Evolutionary conservation across 2,329 filamentous ascomycete species (phyloP).

Genomic region (Aspergillus neoniger): DNA sequence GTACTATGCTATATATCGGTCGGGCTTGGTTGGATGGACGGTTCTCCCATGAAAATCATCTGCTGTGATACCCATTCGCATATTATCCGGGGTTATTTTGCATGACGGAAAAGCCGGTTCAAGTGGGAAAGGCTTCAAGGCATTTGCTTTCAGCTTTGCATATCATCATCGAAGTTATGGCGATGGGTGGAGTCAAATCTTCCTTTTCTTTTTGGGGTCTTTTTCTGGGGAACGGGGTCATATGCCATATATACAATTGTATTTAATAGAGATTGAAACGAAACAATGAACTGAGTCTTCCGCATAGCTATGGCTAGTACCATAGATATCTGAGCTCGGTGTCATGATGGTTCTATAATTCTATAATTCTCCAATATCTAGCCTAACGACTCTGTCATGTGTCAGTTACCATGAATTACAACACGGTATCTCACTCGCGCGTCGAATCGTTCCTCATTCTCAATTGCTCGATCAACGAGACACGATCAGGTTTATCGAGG

Average conservation of each 20-base stretch:
- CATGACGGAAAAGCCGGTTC: not conserved
- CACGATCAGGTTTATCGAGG: not conserved
- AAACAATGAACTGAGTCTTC: not conserved
- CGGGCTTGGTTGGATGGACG: not conserved
- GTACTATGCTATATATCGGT: not conserved
- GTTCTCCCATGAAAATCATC: not conserved
- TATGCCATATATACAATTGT: not conserved
- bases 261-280: not conserved
- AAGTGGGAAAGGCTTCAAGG: not conserved
- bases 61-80: slow-evolving; percentile 8
- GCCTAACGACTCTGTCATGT: too few relatives aligned
- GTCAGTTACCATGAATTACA: too few relatives aligned
- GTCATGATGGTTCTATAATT: too few relatives aligned
- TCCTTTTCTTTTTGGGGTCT: not conserved
- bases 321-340: too few relatives aligned
- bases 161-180: not conserved
- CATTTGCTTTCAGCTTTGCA: not conserved
- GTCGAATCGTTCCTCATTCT: not conserved
- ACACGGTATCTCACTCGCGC: not conserved
- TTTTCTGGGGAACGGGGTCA: too few relatives aligned
- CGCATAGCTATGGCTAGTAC: not conserved
- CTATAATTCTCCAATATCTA: too few relatives aligned
- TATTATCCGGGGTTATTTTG: not conserved
- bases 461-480: not conserved
- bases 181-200: not conserved